Conservation (phyloP, 306 rosid genomes). For the Phaseolus lunatus region DNA sequence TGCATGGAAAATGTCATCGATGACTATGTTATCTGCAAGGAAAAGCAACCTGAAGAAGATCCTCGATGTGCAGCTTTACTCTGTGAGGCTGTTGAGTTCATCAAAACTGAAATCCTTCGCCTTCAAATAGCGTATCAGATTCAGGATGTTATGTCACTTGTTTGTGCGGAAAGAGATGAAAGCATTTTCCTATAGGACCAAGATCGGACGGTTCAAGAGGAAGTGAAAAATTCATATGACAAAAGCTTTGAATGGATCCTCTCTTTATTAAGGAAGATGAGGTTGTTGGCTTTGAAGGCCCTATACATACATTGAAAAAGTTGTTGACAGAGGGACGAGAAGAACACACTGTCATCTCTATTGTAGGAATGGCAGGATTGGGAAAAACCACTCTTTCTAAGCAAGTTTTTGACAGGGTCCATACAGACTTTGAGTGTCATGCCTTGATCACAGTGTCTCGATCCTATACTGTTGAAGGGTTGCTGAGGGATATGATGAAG, state of each 20-base stretch:
- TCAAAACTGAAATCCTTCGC: neutral
- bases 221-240: neutral
- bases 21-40: neutral
- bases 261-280: neutral
- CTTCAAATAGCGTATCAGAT: neutral
- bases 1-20: constrained; percentile 13
- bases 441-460: constrained; percentile 15
- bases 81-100: neutral
- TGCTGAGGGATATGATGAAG: neutral
- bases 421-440: neutral
- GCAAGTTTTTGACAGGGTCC: neutral
- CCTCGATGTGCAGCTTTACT: neutral
- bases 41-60: neutral
- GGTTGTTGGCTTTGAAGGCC: neutral
- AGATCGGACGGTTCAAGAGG: neutral
- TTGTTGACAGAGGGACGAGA: neutral
- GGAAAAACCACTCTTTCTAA: constrained; percentile 38
- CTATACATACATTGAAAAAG: neutral
- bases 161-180: neutral
- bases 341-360: neutral
- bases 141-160: neutral
- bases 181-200: neutral
- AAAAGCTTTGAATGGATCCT: neutral
- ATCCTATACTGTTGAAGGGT: neutral
- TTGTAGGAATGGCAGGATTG: neutral